Evolutionary conservation across 352 stramenopile species (phyloP).

Genomic region (Pythium biforme): DNA sequence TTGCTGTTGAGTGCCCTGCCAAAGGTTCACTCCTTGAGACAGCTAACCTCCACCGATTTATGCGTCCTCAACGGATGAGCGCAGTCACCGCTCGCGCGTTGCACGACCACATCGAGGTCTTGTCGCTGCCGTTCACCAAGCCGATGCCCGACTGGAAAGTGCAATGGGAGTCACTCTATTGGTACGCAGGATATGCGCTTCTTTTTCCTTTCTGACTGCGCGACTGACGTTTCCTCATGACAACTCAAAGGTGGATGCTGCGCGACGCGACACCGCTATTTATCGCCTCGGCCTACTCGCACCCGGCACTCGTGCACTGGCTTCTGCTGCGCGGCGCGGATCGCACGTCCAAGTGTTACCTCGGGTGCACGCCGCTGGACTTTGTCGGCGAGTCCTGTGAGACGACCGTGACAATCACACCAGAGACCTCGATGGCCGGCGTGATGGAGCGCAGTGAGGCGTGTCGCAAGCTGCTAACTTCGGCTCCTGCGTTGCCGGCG

Average conservation of each 20-base stretch:
- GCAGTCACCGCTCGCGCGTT: constrained; percentile 37
- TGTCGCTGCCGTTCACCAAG: constrained; percentile 56
- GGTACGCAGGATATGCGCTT: constrained; percentile 26
- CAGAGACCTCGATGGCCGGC: not conserved
- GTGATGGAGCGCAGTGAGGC: constrained; percentile 30
- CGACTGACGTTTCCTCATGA: no score
- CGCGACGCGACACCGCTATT: constrained; percentile 65
- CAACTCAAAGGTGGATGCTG: constrained; percentile 70
- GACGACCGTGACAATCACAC: constrained; percentile 19
- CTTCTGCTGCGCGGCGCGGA: constrained; percentile 60
- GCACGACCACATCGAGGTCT: constrained; percentile 43
- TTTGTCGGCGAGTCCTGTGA: constrained; percentile 61
- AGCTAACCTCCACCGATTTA: not conserved
- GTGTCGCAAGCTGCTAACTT: constrained; percentile 40
- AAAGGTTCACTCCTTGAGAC: not conserved
- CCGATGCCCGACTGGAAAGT: constrained; percentile 54
- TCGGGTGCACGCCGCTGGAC: constrained; percentile 46
- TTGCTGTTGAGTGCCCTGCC: not conserved
- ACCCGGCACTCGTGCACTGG: constrained; percentile 51
- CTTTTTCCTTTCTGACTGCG: no score
- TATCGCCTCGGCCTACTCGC: constrained; percentile 54
- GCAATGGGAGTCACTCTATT: constrained; percentile 69
- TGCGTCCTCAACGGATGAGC: no score
- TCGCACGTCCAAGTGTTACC: constrained; percentile 45
- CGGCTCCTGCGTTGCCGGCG: constrained; percentile 31